phyloP scores from a whole-genome alignment of 2,329 filamentous ascomycete genomes.

The Neoscytalidium dimidiatum region DNA sequence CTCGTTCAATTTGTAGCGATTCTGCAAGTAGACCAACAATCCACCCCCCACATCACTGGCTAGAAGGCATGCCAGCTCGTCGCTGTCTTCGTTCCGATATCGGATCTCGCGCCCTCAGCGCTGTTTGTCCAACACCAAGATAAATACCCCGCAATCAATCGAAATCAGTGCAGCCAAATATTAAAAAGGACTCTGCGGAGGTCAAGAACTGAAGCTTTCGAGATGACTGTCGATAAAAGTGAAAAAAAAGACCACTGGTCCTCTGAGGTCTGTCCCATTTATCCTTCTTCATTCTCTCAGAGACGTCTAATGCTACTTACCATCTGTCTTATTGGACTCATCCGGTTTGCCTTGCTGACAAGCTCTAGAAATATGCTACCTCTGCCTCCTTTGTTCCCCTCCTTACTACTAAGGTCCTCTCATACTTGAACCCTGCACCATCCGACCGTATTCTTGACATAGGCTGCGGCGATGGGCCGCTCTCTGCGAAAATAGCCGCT shows the following conservation, averaged over 20 bases:
- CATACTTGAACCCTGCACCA: conserved; percentile 37
- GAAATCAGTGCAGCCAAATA: neutral
- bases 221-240: neutral
- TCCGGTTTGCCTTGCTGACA: neutral
- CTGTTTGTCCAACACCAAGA: neutral
- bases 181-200: neutral
- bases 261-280: conserved; percentile 1
- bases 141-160: conserved; percentile 2
- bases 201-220: neutral
- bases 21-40: neutral
- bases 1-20: neutral
- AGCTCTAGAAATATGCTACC: conserved; percentile 33
- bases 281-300: no score
- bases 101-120: neutral
- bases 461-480: conserved; percentile 42
- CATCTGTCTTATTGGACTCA: neutral
- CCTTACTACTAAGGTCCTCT: conserved; percentile 40
- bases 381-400: conserved; percentile 44
- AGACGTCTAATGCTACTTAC: neutral
- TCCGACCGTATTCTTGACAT: conserved; percentile 42
- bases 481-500: conserved; percentile 43
- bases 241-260: conserved; percentile 14
- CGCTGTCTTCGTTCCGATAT: neutral
- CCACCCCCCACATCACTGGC: neutral
- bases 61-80: neutral